These are phyloP conservation scores for Candida neerlandica DNA, from an alignment of 1,139 yeast genomes.

Conservation along the genomic window DNA sequence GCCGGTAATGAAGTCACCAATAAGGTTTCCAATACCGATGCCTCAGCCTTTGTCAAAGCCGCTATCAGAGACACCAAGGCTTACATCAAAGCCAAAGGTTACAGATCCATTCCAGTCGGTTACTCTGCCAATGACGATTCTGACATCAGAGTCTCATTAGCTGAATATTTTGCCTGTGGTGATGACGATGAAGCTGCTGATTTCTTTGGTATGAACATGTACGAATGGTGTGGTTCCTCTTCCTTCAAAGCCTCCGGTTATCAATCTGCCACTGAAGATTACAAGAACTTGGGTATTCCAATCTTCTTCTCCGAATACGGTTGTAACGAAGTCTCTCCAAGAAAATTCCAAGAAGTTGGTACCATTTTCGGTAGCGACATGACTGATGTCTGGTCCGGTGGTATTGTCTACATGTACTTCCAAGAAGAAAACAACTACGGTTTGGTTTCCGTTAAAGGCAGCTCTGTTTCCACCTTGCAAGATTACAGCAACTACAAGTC, in stretches of 20 bases:
- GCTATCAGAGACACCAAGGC: conserved; percentile 83
- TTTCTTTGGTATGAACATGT: conserved; percentile 93
- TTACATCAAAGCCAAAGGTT: conserved; percentile 64
- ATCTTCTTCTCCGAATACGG: conserved; percentile 92
- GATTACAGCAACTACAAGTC: conserved; percentile 57
- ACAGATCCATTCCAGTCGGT: conserved; percentile 82
- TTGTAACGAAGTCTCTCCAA: conserved; percentile 69
- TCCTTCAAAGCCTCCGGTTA: conserved; percentile 71
- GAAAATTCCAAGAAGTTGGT: conserved; percentile 71
- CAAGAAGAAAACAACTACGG: conserved; percentile 83
- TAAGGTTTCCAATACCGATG: conserved; percentile 66
- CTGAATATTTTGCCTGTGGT: conserved; percentile 86
- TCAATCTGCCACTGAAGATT: conserved; percentile 69
- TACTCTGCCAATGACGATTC: conserved; percentile 86
- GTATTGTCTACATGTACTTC: conserved; percentile 87
- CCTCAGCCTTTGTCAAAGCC: conserved; percentile 89
- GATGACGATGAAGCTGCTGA: conserved; percentile 68
- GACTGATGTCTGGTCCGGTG: conserved; percentile 90
- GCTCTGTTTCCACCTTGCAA: conserved; percentile 41
- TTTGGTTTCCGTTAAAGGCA: conserved; percentile 57
- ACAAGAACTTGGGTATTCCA: conserved; percentile 72
- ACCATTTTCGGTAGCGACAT: conserved; percentile 61
- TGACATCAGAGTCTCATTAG: conserved; percentile 68
- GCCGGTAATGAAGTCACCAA: conserved; percentile 93
- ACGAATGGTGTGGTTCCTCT: conserved; percentile 91